Percentiles rank a stretch among this genome's conserved stretches.
Conservation (phyloP, 2,329 filamentous ascomycete species). For the Curvularia lunata region DNA sequence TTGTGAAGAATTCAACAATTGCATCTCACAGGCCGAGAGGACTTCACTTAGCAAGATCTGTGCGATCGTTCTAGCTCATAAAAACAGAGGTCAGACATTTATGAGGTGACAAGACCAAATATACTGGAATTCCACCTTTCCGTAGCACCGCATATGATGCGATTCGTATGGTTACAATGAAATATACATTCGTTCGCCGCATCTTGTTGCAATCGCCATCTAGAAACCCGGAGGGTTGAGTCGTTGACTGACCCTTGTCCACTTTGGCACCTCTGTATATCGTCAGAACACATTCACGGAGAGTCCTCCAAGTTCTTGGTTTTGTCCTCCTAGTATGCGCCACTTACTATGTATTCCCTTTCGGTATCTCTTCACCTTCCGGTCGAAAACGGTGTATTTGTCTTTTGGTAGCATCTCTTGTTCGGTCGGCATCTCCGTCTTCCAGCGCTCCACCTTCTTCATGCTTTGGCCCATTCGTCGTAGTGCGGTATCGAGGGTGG, state of each 20-base stretch:
- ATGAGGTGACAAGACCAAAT: not conserved
- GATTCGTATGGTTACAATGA: slow-evolving; percentile 31
- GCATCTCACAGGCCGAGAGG: not conserved
- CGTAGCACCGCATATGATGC: slow-evolving; percentile 25
- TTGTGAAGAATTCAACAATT: not conserved
- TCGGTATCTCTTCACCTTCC: slow-evolving; percentile 92
- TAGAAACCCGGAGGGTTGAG: slow-evolving; percentile 95
- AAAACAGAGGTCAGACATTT: not conserved
- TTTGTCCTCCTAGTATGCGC: not conserved
- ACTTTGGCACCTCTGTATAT: slow-evolving; percentile 66
- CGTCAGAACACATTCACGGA: slow-evolving; percentile 3
- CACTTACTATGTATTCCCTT: slow-evolving; percentile 96
- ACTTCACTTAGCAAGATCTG: not conserved
- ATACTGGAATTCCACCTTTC: not conserved
- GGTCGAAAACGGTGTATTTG: slow-evolving; percentile 98
- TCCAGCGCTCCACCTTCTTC: slow-evolving; percentile 87
- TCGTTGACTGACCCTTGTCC: slow-evolving; percentile 93
- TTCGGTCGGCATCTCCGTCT: slow-evolving; percentile 93
- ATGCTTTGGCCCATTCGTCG: slow-evolving; percentile 70
- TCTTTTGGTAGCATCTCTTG: slow-evolving; percentile 93
- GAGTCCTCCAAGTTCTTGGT: not conserved
- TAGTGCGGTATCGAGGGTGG: slow-evolving; percentile 79
- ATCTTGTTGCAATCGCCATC: slow-evolving; percentile 20
- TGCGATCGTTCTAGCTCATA: not conserved
- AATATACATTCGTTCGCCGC: slow-evolving; percentile 28